Evolutionary conservation across 106 monocot genomes (phyloP), one percentile per base, ranked within the genome.

Genomic region (Hemerocallis citrina): DNA sequence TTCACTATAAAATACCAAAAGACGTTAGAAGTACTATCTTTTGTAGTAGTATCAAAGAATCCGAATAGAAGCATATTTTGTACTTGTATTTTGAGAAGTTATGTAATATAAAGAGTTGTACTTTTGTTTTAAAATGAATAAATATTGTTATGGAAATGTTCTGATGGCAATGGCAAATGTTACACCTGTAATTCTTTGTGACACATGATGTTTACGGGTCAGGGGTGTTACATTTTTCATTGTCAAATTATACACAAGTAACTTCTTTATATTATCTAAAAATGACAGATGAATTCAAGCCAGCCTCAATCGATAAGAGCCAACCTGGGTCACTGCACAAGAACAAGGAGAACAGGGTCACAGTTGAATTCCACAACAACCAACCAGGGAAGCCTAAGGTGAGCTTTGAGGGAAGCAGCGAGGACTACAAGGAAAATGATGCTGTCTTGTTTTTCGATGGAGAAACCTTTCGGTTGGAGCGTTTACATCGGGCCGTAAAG

Each of bases 401-500:
- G 22, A 67, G 79, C 40, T 98, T 98, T 77, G 88, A 98, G 51
- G 98, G 98, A 7, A 92, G 84, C 59, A 85, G 79, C 39, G 98
- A 98, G 60, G 92, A 92, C 10, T 92, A 73, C 71, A 98, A 88
- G 60, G 98, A 98, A 19, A 88, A 79, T 66, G 98, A 98, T 64
- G 98, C 84, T 23, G 87, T 92, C 25, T 66, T 98, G 57, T 98
- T 98, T 72, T 98, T 98, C 66, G 82, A 98, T 79, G 98, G 98
- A 11, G 77, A 80, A 42, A 75, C 74, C n/a, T 85, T 98, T 67
- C 65, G 79, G 1, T 45, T 98, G 48, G 98, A 98, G 77, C 68
- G 88, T 45, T 64, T 98, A 55, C 87, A 91, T 70, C 79, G 98
- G 15, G 88, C 91, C 47, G 91, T 98, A 54, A 98, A 98, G 67